Percentiles rank a stretch among this genome's conserved stretches.
phyloP scores from a whole-genome alignment of 441 rosid species.

The Pelargonium australe region DNA sequence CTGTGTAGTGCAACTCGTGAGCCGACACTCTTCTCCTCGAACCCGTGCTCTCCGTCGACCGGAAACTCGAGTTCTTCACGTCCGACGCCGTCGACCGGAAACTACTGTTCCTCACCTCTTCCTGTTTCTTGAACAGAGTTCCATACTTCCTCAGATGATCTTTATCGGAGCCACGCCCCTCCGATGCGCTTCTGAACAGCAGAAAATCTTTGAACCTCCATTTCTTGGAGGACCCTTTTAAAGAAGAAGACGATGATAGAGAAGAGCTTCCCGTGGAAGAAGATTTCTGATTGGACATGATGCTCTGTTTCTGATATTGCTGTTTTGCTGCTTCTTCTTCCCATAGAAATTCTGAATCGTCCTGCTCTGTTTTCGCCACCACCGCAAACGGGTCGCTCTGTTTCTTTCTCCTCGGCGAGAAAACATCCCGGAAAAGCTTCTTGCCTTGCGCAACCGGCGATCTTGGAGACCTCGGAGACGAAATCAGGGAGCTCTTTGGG shows the following conservation, averaged over 20 bases:
- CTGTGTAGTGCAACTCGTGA: conserved; percentile 74
- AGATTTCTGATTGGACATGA: too few species aligned
- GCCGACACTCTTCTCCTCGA: conserved; percentile 45
- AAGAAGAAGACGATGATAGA: conserved; percentile 22
- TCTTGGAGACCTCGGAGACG: conserved; percentile 32
- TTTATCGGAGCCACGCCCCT: conserved; percentile 64
- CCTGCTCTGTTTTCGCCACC: conserved; percentile 35
- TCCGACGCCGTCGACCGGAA: conserved; percentile 13
- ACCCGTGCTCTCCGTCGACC: conserved; percentile 19
- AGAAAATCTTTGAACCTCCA: conserved; percentile 74
- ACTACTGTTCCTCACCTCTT: conserved; percentile 19
- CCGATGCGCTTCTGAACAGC: conserved; percentile 82
- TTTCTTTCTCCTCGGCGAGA: conserved; percentile 49
- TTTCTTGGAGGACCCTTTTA: conserved; percentile 52
- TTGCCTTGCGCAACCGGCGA: conserved; percentile 50
- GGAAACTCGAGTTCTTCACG: neutral
- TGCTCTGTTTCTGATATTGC: too few species aligned
- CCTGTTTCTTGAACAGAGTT: conserved; percentile 43
- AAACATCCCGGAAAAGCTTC: conserved; percentile 38
- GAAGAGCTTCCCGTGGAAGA: neutral
- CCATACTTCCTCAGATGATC: conserved; percentile 45
- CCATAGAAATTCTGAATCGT: too few species aligned
- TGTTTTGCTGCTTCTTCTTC: too few species aligned
- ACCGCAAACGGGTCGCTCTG: conserved; percentile 37
- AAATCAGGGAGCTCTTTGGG: conserved; percentile 25